Base-by-base conservation (phyloP, 805 yeast species). In the Candida quercuum region DNA sequence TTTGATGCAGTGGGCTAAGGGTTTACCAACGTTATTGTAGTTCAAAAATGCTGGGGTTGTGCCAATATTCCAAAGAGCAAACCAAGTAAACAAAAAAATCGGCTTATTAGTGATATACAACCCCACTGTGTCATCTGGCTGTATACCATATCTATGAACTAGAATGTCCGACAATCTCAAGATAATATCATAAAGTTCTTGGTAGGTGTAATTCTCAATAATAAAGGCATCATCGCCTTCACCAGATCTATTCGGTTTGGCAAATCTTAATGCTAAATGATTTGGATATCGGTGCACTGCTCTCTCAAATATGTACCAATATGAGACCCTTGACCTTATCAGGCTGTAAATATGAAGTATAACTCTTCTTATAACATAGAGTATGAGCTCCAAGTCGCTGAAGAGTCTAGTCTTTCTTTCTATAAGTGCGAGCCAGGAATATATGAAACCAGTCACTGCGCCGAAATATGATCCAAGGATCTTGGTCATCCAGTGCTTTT, bases 21-120 rank as follows among this genome's bases (percentile, higher is more conserved):
- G 83, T 36, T 71, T 69, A 19, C 86, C 88, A 36, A 71, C 67
- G 34, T 82, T 69, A 58, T 88, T 89, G 63, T 79, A 86, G 63
- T 89, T 89, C 51, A 91, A 64, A 49, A 91, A 83, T 1, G 95
- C 88, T 0, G 96, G 96, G 8, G 71, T 60, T 1, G 95, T 96
- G 30, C 97, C 97, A 37, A 89, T 69, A 51, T 86, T 85, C 96
- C 96, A 89, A 33, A 84, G 61, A 0, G 96, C 84, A 38, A 85
- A 69, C 95, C 96, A 86, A 28, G 84, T 56, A 37, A 88, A 70
- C 13, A 89, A 61, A 51, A 85, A 86, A 44, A 87, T 64, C 2
- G 96, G 95, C 55, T 83, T 86, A 60, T 89, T 89, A 52, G 85
- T 81, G 54, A 77, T 82, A 51, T 81, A 81, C 31, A 91, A 51